These are phyloP conservation scores for Pythium diclinum DNA, from an alignment of 352 stramenopile genomes.

Conservation along the genomic window DNA sequence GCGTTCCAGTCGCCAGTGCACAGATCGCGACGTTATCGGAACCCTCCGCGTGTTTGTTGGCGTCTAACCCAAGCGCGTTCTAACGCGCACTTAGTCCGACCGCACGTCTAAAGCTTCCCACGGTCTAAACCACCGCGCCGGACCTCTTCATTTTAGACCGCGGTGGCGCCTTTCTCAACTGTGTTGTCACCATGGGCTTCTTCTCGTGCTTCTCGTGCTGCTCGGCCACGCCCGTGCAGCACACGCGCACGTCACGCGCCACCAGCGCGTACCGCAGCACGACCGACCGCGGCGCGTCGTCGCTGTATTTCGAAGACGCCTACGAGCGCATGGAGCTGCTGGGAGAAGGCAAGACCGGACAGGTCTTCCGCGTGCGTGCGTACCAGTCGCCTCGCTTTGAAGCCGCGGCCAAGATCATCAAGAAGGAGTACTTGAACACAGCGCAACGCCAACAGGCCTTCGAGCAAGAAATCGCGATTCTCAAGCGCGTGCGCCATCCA, in stretches of 20 bases:
- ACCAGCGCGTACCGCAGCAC: slow-evolving; percentile 22
- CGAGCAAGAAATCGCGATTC: slow-evolving; percentile 54
- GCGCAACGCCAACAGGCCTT: slow-evolving; percentile 65
- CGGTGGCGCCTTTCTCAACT: background rate
- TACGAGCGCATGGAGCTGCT: slow-evolving; percentile 74
- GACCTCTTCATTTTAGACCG: background rate
- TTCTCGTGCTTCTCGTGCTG: slow-evolving; percentile 12
- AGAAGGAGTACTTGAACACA: slow-evolving; percentile 67
- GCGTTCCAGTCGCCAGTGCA: background rate
- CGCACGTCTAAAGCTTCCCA: background rate
- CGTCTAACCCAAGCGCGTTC: background rate
- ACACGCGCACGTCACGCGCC: slow-evolving; percentile 13
- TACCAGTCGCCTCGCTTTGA: slow-evolving; percentile 36
- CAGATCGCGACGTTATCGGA: background rate
- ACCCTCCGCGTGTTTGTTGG: background rate
- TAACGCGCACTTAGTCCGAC: no score
- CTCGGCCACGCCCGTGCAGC: background rate
- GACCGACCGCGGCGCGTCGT: slow-evolving; percentile 23
- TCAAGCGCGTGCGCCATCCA: slow-evolving; percentile 56
- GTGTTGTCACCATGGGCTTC: slow-evolving; percentile 6
- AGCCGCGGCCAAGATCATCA: slow-evolving; percentile 70
- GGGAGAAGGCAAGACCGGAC: slow-evolving; percentile 74
- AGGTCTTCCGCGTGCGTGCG: slow-evolving; percentile 58
- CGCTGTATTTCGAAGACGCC: slow-evolving; percentile 43
- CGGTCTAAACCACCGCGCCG: background rate